Evolutionary conservation across 2,329 filamentous ascomycete genomes (phyloP).

Genomic region (Diaporthe velutina): DNA sequence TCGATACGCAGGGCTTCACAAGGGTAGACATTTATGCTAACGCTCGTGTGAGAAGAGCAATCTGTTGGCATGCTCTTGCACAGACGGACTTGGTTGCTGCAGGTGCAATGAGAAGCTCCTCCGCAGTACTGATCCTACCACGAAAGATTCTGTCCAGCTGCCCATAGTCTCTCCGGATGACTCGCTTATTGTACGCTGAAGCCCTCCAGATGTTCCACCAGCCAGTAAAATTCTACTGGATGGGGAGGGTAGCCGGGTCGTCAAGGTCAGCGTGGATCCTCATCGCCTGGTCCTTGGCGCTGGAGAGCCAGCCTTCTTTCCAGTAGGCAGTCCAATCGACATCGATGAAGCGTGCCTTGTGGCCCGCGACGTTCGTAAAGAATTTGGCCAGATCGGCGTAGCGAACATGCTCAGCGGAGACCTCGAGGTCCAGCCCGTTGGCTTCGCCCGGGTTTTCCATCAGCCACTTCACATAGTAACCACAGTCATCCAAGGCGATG

Average conservation of each 20-base stretch:
- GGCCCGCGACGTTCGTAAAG: constrained; percentile 49
- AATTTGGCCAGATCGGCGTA: constrained; percentile 47
- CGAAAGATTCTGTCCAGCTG: constrained; percentile 35
- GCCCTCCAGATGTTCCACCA: constrained; percentile 38
- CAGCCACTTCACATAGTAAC: constrained; percentile 60
- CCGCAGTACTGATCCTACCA: constrained; percentile 14
- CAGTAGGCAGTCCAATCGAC: constrained; percentile 34
- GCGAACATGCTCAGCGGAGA: constrained; percentile 51
- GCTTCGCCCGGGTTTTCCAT: constrained; percentile 59
- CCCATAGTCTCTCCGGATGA: constrained; percentile 34
- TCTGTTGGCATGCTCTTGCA: too few species aligned
- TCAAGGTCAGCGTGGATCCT: constrained; percentile 18
- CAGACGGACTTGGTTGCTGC: too few species aligned
- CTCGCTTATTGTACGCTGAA: constrained; percentile 15
- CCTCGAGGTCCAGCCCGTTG: constrained; percentile 59
- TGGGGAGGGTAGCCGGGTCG: constrained; percentile 33
- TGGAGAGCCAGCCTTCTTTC: neutral
- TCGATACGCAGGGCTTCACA: neutral
- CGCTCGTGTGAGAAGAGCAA: too few species aligned
- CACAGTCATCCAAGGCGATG: constrained; percentile 61
- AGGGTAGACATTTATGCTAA: too few species aligned
- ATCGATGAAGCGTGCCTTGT: constrained; percentile 46
- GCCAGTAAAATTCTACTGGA: constrained; percentile 46
- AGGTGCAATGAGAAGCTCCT: constrained; percentile 17
- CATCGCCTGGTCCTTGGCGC: neutral